phyloP scores from a whole-genome alignment of 164 flowering plant species.

The Akebia trifoliata region DNA sequence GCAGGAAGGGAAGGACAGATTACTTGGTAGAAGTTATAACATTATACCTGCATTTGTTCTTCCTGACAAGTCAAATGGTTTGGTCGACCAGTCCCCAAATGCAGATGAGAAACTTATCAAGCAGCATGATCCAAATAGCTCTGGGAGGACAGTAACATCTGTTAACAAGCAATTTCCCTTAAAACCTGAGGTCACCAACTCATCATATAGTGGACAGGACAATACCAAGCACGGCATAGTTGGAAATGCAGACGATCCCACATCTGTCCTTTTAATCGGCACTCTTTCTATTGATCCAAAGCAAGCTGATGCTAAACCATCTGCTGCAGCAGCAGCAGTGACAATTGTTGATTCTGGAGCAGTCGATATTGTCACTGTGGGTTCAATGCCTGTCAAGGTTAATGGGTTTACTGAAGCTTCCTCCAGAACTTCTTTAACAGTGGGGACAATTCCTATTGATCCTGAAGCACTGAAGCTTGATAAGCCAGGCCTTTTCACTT shows the following conservation, averaged over 20 bases:
- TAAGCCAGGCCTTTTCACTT: slow-evolving; percentile 7
- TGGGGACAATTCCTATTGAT: too few species aligned
- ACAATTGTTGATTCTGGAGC: slow-evolving; percentile 14
- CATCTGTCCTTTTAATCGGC: slow-evolving; percentile 36
- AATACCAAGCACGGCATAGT: slow-evolving; percentile 9
- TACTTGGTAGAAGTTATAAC: slow-evolving; percentile 35
- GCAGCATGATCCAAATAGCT: slow-evolving; percentile 10
- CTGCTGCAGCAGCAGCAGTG: too few species aligned
- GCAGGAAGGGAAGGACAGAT: slow-evolving; percentile 54
- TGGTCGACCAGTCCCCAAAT: slow-evolving; percentile 16
- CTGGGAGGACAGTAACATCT: slow-evolving; percentile 9
- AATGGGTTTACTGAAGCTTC: too few species aligned
- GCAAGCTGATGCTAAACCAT: slow-evolving; percentile 19
- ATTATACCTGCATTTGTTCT: slow-evolving; percentile 35
- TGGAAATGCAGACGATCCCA: slow-evolving; percentile 25
- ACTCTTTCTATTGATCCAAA: slow-evolving; percentile 41
- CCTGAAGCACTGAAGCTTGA: slow-evolving; percentile 34
- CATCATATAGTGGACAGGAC: slow-evolving; percentile 6
- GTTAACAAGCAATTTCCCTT: slow-evolving; percentile 16
- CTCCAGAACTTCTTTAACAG: too few species aligned
- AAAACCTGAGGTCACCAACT: background rate
- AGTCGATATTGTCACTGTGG: slow-evolving; percentile 49
- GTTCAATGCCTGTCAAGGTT: slow-evolving; percentile 64
- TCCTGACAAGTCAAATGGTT: slow-evolving; percentile 24
- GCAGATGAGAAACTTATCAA: slow-evolving; percentile 18